These are phyloP conservation scores for Pyricularia grisea DNA, from an alignment of 2,329 filamentous ascomycete species.

Conservation along the genomic window DNA sequence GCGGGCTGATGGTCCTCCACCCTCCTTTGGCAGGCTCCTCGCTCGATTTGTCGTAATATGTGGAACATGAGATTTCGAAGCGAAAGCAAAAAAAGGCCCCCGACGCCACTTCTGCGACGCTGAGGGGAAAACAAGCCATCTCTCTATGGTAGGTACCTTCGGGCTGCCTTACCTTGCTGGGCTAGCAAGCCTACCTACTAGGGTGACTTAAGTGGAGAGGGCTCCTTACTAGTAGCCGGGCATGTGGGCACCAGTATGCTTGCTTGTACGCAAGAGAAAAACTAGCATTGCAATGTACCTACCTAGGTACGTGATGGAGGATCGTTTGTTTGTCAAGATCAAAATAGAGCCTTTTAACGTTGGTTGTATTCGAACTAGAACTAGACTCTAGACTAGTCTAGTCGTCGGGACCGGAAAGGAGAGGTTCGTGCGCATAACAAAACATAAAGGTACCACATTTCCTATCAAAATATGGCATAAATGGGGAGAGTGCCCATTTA, in stretches of 20 bases:
- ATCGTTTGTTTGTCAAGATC: background rate
- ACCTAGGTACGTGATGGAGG: background rate
- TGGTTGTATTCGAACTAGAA: background rate
- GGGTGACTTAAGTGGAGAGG: background rate
- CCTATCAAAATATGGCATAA: background rate
- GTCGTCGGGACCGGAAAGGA: background rate
- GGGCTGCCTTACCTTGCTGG: background rate
- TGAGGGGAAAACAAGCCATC: background rate
- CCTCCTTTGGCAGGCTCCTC: background rate
- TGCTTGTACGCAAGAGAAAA: background rate
- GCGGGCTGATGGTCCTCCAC: background rate
- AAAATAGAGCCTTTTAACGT: background rate
- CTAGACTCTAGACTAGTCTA: background rate
- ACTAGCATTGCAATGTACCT: background rate
- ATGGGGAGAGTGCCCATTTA: background rate
- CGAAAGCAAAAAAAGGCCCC: background rate
- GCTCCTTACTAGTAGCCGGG: background rate
- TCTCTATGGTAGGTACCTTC: background rate
- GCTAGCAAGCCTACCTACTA: background rate
- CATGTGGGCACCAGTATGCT: background rate
- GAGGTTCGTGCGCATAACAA: background rate
- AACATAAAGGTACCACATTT: background rate
- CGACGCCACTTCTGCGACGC: background rate
- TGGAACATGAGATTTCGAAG: background rate
- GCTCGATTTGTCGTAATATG: background rate